A percentile compares a stretch with the other conserved stretches of the same genome.
Evolutionary conservation across 345 rosid genomes (phyloP).

Genomic region (Dipteronia sinensis): DNA sequence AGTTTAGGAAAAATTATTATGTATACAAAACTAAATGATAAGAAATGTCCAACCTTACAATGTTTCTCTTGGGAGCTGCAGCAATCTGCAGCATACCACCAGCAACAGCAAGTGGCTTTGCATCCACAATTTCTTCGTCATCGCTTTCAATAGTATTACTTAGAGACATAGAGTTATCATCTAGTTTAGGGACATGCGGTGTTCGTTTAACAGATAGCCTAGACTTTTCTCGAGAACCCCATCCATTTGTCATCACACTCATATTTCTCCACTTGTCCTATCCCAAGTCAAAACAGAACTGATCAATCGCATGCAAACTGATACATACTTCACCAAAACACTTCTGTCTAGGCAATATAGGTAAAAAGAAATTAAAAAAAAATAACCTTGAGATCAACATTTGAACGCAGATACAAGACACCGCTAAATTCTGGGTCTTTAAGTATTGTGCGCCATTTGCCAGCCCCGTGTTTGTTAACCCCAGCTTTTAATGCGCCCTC

Average conservation of each 20-base stretch:
- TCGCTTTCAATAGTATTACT: slow-evolving; percentile 51
- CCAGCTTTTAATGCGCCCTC: slow-evolving; percentile 96
- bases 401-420: slow-evolving; percentile 85
- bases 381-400: slow-evolving; percentile 94
- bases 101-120: slow-evolving; percentile 48
- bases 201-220: slow-evolving; percentile 70
- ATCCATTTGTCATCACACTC: slow-evolving; percentile 96
- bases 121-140: slow-evolving; percentile 71
- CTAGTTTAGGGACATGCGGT: slow-evolving; percentile 50
- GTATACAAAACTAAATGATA: not conserved
- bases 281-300: slow-evolving; percentile 23
- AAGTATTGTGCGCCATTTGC: slow-evolving; percentile 97
- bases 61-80: slow-evolving; percentile 61
- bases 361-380: not conserved
- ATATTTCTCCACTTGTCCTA: slow-evolving; percentile 99
- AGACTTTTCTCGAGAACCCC: slow-evolving; percentile 84
- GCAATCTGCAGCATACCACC: slow-evolving; percentile 43
- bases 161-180: slow-evolving; percentile 51
- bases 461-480: slow-evolving; percentile 94
- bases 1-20: not conserved
- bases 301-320: slow-evolving; percentile 14
- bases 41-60: slow-evolving; percentile 59
- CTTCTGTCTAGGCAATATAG: not conserved
- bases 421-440: slow-evolving; percentile 92
- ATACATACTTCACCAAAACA: not conserved